Evolutionary conservation across 1,284 basidiomycete genomes (phyloP).

Genomic region (Caloboletus inedulis): DNA sequence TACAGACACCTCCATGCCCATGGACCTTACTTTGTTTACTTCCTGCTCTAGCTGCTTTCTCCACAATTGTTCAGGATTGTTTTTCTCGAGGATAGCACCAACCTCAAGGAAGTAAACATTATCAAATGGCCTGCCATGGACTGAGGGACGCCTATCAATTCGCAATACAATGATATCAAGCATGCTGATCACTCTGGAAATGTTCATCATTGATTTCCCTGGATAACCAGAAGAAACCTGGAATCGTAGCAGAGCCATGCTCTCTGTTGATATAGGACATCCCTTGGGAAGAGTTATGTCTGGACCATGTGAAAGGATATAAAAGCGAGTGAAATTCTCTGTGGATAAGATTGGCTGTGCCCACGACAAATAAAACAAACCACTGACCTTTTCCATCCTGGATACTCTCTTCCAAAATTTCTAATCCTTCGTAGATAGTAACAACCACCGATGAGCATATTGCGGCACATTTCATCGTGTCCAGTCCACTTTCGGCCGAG

Average conservation of each 20-base stretch:
- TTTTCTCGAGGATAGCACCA: constrained; percentile 15
- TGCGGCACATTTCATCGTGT: constrained; percentile 53
- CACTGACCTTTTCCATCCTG: constrained; percentile 56
- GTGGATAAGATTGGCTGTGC: constrained; percentile 3
- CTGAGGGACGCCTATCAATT: constrained; percentile 62
- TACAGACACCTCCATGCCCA: constrained; percentile 26
- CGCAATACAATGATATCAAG: constrained; percentile 37
- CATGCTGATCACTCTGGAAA: constrained; percentile 17
- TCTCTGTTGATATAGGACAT: constrained; percentile 12
- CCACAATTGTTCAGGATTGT: constrained; percentile 18
- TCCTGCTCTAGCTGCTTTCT: constrained; percentile 16
- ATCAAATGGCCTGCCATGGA: constrained; percentile 47
- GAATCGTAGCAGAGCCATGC: constrained; percentile 43
- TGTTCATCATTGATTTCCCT: constrained; percentile 7
- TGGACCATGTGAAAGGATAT: constrained; percentile 42
- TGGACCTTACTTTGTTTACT: constrained; percentile 16
- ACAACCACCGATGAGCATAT: constrained; percentile 68
- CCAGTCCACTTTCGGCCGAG: constrained; percentile 25
- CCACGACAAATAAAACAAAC: background rate
- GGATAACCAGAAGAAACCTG: constrained; percentile 3
- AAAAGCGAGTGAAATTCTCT: constrained; percentile 69
- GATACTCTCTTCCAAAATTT: constrained; percentile 56
- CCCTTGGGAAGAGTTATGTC: constrained; percentile 28
- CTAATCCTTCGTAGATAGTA: constrained; percentile 53
- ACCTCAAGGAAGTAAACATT: constrained; percentile 62